Conservation (phyloP, 1,139 yeast species). For the Scheffersomyces illinoinensis region DNA sequence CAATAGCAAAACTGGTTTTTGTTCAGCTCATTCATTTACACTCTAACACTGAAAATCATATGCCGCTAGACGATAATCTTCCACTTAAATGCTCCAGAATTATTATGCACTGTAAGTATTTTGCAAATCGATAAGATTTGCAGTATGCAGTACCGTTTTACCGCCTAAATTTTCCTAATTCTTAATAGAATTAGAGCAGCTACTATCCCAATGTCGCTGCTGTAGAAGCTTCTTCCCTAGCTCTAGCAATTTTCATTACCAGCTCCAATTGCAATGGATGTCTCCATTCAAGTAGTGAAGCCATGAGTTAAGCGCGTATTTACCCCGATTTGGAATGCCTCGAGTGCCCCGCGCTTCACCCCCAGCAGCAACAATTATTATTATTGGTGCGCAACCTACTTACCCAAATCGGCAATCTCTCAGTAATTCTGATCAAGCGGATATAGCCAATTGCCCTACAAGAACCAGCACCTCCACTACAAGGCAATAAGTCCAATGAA, state of each 20-base stretch:
- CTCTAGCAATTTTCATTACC: neutral
- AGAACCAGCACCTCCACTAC: neutral
- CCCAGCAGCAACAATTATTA: neutral
- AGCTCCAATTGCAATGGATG: neutral
- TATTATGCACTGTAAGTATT: neutral
- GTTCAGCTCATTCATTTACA: neutral
- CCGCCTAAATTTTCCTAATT: neutral
- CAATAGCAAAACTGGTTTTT: neutral
- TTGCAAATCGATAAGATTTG: too few relatives aligned
- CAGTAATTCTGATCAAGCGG: neutral
- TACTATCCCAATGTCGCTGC: neutral
- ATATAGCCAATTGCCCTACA: neutral
- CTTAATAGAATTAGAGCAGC: neutral
- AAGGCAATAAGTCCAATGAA: neutral
- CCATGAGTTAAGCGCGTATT: neutral
- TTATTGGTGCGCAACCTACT: neutral
- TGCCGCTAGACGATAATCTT: neutral
- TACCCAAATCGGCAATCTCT: neutral
- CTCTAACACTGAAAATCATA: neutral
- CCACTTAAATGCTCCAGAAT: neutral
- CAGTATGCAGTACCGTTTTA: neutral
- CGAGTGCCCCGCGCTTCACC: neutral
- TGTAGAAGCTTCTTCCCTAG: neutral
- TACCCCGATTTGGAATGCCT: neutral
- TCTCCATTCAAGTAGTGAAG: neutral